A percentile compares a stretch with the other conserved stretches of the same genome.
Conservation (phyloP, 345 rosid genomes). For the Linum trigynum region DNA sequence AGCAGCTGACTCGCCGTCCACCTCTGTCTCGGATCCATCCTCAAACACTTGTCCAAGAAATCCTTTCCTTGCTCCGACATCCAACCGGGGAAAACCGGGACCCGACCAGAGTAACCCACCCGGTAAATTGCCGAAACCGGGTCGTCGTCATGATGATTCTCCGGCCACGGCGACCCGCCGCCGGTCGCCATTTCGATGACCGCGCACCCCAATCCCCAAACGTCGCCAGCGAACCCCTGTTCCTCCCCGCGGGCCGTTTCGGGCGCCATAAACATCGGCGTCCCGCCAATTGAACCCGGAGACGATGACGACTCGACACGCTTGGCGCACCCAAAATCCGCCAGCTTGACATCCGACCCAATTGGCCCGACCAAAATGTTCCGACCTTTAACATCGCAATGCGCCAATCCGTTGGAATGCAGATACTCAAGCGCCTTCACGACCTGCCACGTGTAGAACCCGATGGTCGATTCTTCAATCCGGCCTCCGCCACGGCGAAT, state of each 20-base stretch:
- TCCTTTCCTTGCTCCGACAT: conserved; percentile 29
- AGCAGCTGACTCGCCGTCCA: conserved; percentile 34
- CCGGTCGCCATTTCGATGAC: conserved; percentile 75
- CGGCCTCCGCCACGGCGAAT: conserved; percentile 31
- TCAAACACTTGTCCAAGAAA: conserved; percentile 35
- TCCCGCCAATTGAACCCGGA: conserved; percentile 35
- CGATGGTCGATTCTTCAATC: conserved; percentile 32
- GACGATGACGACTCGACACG: conserved; percentile 7
- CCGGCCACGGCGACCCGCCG: conserved; percentile 23
- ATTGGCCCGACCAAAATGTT: conserved; percentile 42
- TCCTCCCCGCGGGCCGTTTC: conserved; percentile 80
- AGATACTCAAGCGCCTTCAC: conserved; percentile 49
- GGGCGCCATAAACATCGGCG: conserved; percentile 74
- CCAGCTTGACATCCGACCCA: conserved; percentile 39
- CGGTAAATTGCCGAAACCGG: conserved; percentile 25
- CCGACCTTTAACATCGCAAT: conserved; percentile 64
- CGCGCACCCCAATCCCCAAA: conserved; percentile 78
- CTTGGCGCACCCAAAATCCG: conserved; percentile 73
- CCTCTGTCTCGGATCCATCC: conserved; percentile 31
- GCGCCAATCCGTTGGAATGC: conserved; percentile 48
- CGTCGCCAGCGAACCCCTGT: conserved; percentile 50
- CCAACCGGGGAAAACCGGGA: conserved; percentile 25
- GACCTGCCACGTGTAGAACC: conserved; percentile 41
- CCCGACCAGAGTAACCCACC: conserved; percentile 28
- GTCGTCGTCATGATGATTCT: conserved; percentile 4